Conservation (phyloP, 176 grass and related monocot species). For the Raddia guianensis region DNA sequence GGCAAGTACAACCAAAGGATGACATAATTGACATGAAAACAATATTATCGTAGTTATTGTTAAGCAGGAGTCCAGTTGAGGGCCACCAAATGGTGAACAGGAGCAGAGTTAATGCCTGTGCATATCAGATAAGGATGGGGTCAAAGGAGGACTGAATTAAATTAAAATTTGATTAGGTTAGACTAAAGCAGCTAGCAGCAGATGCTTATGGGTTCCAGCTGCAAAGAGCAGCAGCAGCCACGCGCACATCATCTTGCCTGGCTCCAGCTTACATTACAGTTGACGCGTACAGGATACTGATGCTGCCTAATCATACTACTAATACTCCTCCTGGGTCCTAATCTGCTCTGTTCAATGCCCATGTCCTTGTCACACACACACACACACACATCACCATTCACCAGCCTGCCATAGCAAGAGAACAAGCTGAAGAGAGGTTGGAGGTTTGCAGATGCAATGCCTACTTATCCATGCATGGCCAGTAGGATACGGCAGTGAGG, state of each 20-base stretch:
- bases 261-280: slow-evolving; percentile 45
- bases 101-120: slow-evolving; percentile 42
- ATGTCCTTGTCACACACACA: slow-evolving; percentile 20
- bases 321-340: not conserved
- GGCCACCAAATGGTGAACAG: slow-evolving; percentile 35
- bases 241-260: slow-evolving; percentile 41
- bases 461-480: not conserved
- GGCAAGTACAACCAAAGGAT: not conserved
- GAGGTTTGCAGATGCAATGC: not conserved
- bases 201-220: slow-evolving; percentile 55
- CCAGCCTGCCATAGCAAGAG: slow-evolving; percentile 13
- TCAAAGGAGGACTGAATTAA: slow-evolving; percentile 35
- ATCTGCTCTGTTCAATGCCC: not conserved
- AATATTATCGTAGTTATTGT: not conserved
- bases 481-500: slow-evolving; percentile 24
- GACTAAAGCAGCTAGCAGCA: slow-evolving; percentile 26
- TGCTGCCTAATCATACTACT: not conserved
- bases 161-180: not conserved
- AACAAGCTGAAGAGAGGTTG: not conserved
- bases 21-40: slow-evolving; percentile 1
- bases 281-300: slow-evolving; percentile 15
- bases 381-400: not conserved
- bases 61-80: slow-evolving; percentile 23
- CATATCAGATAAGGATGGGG: slow-evolving; percentile 48
- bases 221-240: slow-evolving; percentile 13